Base-by-base conservation (phyloP, 129 eudicot species). In the Flaveria brownii region DNA sequence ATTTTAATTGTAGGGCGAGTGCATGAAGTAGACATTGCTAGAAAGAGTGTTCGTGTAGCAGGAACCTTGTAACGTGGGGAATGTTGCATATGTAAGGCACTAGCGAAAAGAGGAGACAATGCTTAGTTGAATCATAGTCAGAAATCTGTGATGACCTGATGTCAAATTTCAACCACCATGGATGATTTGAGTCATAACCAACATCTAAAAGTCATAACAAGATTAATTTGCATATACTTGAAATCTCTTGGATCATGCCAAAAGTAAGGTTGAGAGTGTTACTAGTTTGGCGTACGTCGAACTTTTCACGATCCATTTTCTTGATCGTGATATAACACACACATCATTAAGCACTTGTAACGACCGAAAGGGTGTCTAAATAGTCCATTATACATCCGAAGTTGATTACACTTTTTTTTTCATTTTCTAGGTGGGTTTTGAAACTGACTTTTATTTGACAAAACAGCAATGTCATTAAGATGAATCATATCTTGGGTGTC, bases 91-190 rank as follows among this genome's bases (percentile, higher is more conserved):
- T 70, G 30, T 30, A 70, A 52, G 77, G 81, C 81, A 76, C 77
- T 69, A 59, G 25, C 56, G 20, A 25, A 63, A 70, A 76, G 81
- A 76, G 81, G 85, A 76, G 81, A 81, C 85, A 81, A 54, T 62
- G 50, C 73, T 45, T 81, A 76, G 85, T 81, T 81, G 85, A 81
- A 63, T 81, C 78, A 78, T 69, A 62, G 81, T 81, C 78, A 81
- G 77, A 70, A 70, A 81, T 76, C 73, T 81, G 25, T 50, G 70
- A 80, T 66, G 79, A 80, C 75, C 26, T 12, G 64, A 80, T 73
- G 73, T 69, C 68, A 70, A 70, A 67, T 8, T 61, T 70, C 20
- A 81, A 75, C 84, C 81, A 81, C 51, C 67, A 75, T 75, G 67
- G 72, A 75, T 64, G 50, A 9, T 72, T 52, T 80, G 61, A 79